These are phyloP conservation scores for Flaveria ramosissima DNA, from an alignment of 129 eudicot genomes.

Conservation along the genomic window DNA sequence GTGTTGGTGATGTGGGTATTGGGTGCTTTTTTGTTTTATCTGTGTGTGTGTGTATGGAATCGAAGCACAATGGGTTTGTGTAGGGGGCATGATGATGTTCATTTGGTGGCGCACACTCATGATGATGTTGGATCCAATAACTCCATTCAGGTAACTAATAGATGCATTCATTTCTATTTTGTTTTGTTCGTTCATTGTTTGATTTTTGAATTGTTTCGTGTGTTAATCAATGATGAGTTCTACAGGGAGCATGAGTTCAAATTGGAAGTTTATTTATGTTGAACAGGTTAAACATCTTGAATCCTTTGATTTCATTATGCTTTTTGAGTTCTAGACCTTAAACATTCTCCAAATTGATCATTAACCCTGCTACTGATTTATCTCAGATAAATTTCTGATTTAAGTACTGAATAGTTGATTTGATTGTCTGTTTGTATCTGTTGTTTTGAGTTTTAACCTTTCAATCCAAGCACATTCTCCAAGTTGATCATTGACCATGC, in stretches of 20 bases:
- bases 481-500: no score
- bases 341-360: not conserved
- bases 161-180: not conserved
- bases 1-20: constrained; percentile 26
- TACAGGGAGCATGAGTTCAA: no score
- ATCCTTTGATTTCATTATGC: no score
- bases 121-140: constrained; percentile 85
- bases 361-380: no score
- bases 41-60: constrained; percentile 41
- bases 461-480: not conserved
- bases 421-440: not conserved
- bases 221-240: no score
- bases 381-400: not conserved
- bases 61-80: constrained; percentile 58
- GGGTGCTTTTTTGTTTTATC: not conserved
- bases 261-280: no score
- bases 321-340: no score
- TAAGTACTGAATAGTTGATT: constrained; percentile 35
- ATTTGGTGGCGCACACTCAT: constrained; percentile 73
- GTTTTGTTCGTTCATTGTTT: no score
- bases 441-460: constrained; percentile 11
- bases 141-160: constrained; percentile 64
- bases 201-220: not conserved
- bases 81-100: constrained; percentile 82
- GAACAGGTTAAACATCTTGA: no score